These are phyloP conservation scores for Thalassiosira oceanica DNA, from an alignment of 352 stramenopile species.

Conservation along the genomic window DNA sequence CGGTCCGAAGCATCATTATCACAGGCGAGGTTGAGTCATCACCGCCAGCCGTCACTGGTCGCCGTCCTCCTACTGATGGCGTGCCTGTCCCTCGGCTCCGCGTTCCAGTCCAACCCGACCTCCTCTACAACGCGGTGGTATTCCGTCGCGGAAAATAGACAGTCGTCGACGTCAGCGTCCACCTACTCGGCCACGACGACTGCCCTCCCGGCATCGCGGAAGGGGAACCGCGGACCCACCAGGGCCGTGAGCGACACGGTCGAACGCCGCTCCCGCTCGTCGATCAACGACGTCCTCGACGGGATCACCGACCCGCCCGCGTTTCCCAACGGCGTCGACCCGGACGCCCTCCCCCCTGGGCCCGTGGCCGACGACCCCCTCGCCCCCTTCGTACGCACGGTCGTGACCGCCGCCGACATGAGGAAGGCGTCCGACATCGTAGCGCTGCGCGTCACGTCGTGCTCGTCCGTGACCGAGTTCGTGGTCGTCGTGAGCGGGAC, in stretches of 20 bases:
- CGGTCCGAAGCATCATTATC: too few species aligned
- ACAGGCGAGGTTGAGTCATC: too few species aligned
- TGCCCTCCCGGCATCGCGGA: neutral
- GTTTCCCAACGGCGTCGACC: constrained; percentile 36
- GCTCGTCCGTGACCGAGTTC: constrained; percentile 64
- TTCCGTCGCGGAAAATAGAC: too few species aligned
- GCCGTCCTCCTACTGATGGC: too few species aligned
- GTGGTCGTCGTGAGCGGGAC: constrained; percentile 67
- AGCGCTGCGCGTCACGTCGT: constrained; percentile 56
- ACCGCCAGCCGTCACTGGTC: too few species aligned
- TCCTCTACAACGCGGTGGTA: too few species aligned
- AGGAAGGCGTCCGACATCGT: constrained; percentile 74
- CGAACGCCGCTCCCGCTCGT: constrained; percentile 7
- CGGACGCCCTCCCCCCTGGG: constrained; percentile 23
- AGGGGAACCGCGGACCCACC: neutral
- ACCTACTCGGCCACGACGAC: too few species aligned
- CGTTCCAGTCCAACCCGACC: too few species aligned
- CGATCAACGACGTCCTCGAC: constrained; percentile 36
- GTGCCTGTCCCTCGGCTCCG: too few species aligned
- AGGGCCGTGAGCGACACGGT: neutral
- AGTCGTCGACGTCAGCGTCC: too few species aligned
- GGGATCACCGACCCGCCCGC: constrained; percentile 15
- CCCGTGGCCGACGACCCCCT: constrained; percentile 30
- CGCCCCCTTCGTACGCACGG: constrained; percentile 43
- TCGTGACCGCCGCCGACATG: constrained; percentile 69